phyloP scores from a whole-genome alignment of 805 yeast genomes.

The Candida nonsorbophila region DNA sequence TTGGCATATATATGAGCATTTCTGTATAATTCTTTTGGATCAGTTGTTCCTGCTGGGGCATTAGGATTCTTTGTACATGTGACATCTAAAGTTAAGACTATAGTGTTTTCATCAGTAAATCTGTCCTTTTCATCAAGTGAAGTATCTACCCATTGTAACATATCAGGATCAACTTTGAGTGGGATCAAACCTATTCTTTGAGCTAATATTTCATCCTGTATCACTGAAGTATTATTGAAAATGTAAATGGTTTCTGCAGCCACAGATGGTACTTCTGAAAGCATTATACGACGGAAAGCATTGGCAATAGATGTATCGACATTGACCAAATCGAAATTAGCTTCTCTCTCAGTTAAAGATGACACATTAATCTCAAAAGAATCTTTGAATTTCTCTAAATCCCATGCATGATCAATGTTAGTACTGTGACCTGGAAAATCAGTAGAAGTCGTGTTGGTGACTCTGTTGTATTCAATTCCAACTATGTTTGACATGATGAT shows the following conservation, averaged over 20 bases:
- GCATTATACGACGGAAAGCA: constrained; percentile 96
- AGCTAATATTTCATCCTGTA: constrained; percentile 95
- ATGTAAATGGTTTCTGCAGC: constrained; percentile 91
- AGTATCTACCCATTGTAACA: constrained; percentile 75
- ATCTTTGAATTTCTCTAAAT: constrained; percentile 70
- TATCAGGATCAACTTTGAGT: constrained; percentile 85
- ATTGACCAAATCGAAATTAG: constrained; percentile 82
- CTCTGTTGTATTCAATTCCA: constrained; percentile 86
- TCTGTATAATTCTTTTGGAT: constrained; percentile 78
- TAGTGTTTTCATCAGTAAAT: constrained; percentile 83
- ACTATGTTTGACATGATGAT: constrained; percentile 39
- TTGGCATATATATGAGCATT: constrained; percentile 86
- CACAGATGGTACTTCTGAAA: constrained; percentile 92
- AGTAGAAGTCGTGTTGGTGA: constrained; percentile 80
- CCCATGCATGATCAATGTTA: constrained; percentile 67
- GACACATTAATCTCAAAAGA: constrained; percentile 62
- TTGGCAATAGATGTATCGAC: constrained; percentile 91
- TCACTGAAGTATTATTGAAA: constrained; percentile 91
- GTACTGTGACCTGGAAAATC: constrained; percentile 87
- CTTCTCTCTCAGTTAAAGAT: constrained; percentile 58
- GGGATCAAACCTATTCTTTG: constrained; percentile 94
- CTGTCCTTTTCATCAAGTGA: constrained; percentile 55
- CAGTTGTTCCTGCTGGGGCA: constrained; percentile 71
- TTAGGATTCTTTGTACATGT: constrained; percentile 82
- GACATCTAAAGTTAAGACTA: constrained; percentile 76